Evolutionary conservation across 257 asterid species (phyloP).

Genomic region (Capsicum rhomboideum): DNA sequence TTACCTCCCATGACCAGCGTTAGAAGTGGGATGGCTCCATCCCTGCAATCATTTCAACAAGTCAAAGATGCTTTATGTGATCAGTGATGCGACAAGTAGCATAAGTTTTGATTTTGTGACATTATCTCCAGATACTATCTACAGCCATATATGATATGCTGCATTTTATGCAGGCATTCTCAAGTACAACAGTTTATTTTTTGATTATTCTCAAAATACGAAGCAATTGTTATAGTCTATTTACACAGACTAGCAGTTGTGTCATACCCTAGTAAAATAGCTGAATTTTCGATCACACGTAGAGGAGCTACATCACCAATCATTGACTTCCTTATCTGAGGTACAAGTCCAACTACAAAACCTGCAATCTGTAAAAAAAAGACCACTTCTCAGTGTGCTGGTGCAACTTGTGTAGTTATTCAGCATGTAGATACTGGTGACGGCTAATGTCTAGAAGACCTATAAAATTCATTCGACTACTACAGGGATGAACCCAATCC

Average conservation of each 20-base stretch:
- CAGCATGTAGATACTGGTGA: not conserved
- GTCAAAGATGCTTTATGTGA: not conserved
- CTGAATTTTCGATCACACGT: conserved; percentile 59
- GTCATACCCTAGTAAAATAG: conserved; percentile 62
- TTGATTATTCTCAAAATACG: not conserved
- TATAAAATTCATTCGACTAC: no score
- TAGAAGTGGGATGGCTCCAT: conserved; percentile 80
- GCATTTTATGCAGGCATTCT: not conserved
- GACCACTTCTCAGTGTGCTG: not conserved
- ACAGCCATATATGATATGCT: not conserved
- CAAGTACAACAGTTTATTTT: not conserved
- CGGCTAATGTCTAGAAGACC: not conserved
- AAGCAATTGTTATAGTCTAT: not conserved
- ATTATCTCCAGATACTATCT: not conserved
- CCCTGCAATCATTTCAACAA: conserved; percentile 38
- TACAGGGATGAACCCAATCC: no score
- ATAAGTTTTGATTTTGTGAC: not conserved
- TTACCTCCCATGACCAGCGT: conserved; percentile 85
- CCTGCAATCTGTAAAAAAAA: conserved; percentile 47
- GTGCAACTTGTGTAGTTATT: not conserved
- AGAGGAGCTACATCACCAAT: conserved; percentile 76
- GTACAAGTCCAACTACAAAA: conserved; percentile 65
- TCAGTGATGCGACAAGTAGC: not conserved
- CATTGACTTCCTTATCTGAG: conserved; percentile 42
- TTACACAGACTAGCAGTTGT: not conserved